A percentile compares a stretch with the other conserved stretches of the same genome.
Evolutionary conservation across 768 basidiomycete genomes (phyloP).

Genomic region (Ephemerocybe angulata): DNA sequence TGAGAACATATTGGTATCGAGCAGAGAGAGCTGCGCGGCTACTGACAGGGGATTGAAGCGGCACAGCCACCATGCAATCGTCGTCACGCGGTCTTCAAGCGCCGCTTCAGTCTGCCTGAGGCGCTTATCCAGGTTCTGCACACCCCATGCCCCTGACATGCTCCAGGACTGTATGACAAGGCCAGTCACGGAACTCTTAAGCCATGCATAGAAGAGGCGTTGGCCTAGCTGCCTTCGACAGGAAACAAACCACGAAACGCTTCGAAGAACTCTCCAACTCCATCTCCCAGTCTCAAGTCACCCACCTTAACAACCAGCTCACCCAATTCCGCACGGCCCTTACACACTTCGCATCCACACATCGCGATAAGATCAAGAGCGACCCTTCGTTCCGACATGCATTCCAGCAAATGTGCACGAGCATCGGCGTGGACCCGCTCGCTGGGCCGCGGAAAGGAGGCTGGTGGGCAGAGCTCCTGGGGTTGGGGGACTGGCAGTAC

Average conservation of each 20-base stretch:
- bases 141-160: not conserved
- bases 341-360: conserved; percentile 72
- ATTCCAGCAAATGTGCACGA: conserved; percentile 94
- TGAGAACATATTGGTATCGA: too few species aligned
- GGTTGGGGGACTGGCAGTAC: conserved; percentile 91
- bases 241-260: conserved; percentile 78
- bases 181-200: not conserved
- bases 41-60: conserved; percentile 16
- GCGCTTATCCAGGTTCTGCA: too few species aligned
- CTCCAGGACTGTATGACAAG: not conserved
- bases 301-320: conserved; percentile 77
- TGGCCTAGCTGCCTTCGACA: conserved; percentile 84
- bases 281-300: conserved; percentile 72
- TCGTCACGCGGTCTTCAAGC: too few species aligned
- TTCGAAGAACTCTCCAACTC: conserved; percentile 79
- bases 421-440: conserved; percentile 92
- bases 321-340: conserved; percentile 81
- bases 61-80: not conserved
- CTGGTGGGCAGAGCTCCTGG: conserved; percentile 89
- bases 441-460: conserved; percentile 82
- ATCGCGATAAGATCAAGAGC: conserved; percentile 77
- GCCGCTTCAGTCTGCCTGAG: too few species aligned
- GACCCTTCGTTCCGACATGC: conserved; percentile 87
- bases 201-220: conserved; percentile 77
- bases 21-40: not conserved